Evolutionary conservation across 805 yeast genomes (phyloP).

Genomic region (Metschnikowia matae): DNA sequence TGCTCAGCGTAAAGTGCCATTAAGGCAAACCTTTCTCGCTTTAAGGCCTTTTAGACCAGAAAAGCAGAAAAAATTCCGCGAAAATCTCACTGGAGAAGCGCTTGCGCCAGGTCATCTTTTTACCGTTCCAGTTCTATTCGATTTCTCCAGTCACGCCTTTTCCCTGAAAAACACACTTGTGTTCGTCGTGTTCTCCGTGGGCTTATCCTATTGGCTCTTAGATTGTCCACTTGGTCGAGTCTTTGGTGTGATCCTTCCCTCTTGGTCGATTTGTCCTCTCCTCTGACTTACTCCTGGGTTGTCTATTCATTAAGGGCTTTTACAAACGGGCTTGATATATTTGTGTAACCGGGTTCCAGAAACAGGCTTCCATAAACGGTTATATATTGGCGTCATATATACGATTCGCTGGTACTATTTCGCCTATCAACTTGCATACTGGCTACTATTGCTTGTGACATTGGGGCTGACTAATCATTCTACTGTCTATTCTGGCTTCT

Average conservation of each 20-base stretch:
- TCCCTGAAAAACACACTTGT: not conserved
- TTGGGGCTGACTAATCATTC: no score
- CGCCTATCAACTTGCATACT: no score
- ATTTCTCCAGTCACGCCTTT: not conserved
- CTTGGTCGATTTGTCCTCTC: not conserved
- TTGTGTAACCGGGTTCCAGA: no score
- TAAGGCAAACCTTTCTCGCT: no score
- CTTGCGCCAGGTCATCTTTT: conserved; percentile 3
- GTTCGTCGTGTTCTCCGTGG: conserved; percentile 1
- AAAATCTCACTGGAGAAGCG: not conserved
- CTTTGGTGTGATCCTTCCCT: not conserved
- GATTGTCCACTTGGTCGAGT: not conserved
- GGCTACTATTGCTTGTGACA: no score
- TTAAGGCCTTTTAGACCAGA: not conserved
- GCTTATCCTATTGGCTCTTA: not conserved
- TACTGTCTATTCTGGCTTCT: no score
- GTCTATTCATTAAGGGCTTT: no score
- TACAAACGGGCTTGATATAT: no score
- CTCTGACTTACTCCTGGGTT: not conserved
- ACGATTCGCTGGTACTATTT: no score
- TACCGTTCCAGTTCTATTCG: not conserved
- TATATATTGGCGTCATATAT: no score
- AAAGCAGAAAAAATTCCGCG: conserved; percentile 3
- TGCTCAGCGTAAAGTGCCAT: not conserved
- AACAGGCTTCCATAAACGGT: no score